Evolutionary conservation across 345 rosid species (phyloP).

Genomic region (Populus alba): DNA sequence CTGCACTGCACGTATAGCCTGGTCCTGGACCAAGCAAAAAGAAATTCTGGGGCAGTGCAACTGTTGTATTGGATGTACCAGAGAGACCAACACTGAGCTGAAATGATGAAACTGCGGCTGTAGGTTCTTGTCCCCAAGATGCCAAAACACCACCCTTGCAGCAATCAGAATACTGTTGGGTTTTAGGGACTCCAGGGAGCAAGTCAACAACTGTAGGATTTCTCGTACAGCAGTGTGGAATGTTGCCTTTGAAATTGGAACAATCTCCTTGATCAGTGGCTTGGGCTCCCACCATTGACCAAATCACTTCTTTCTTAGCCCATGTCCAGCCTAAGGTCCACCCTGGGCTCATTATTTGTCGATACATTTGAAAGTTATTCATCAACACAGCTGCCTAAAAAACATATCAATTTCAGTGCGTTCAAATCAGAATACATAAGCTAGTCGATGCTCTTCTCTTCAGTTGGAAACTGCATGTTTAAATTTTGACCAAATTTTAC

Average conservation of each 20-base stretch:
- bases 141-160: conserved; percentile 60
- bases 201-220: conserved; percentile 59
- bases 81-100: conserved; percentile 64
- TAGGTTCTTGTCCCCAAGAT: conserved; percentile 69
- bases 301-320: conserved; percentile 73
- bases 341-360: conserved; percentile 59
- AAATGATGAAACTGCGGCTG: conserved; percentile 52
- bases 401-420: no score
- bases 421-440: neutral
- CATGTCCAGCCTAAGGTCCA: conserved; percentile 74
- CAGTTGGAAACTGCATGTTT: neutral
- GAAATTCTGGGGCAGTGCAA: conserved; percentile 61
- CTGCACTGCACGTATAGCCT: conserved; percentile 66
- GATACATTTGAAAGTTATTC: conserved; percentile 55
- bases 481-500: no score
- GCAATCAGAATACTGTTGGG: conserved; percentile 64
- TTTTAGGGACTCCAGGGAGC: conserved; percentile 63
- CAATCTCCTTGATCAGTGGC: conserved; percentile 81
- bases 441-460: neutral
- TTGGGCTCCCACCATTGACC: conserved; percentile 72
- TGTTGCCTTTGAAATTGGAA: conserved; percentile 58
- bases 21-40: conserved; percentile 62
- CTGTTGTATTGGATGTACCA: conserved; percentile 66
- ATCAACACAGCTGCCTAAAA: conserved; percentile 58
- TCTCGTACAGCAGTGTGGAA: conserved; percentile 60